A percentile compares a stretch with the other conserved stretches of the same genome.
Evolutionary conservation across 2,329 filamentous ascomycete species (phyloP).

Genomic region (Aspergillus ochraceus): DNA sequence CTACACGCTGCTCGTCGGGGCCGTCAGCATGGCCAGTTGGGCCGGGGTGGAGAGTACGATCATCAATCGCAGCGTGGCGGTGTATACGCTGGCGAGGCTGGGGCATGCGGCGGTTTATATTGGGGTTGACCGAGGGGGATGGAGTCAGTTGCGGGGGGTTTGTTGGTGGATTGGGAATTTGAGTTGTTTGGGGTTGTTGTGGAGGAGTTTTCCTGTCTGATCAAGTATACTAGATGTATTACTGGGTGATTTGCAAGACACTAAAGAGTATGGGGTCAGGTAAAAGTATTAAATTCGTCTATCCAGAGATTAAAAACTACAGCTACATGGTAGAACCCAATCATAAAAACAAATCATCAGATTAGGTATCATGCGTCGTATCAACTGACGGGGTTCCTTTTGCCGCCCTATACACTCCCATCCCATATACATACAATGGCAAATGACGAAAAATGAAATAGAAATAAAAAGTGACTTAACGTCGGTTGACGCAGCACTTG

Average conservation of each 20-base stretch:
- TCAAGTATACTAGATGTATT: too few relatives aligned
- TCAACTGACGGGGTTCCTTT: not conserved
- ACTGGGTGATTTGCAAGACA: too few relatives aligned
- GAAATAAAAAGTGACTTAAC: not conserved
- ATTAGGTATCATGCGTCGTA: not conserved
- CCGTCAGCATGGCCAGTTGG: slow-evolving; percentile 42
- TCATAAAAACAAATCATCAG: not conserved
- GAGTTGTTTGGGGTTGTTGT: slow-evolving; percentile 41
- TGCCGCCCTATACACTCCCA: not conserved
- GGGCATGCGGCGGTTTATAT: slow-evolving; percentile 45
- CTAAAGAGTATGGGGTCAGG: too few relatives aligned
- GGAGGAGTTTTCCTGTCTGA: slow-evolving; percentile 14
- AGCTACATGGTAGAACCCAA: not conserved
- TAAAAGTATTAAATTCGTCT: not conserved
- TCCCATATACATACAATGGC: not conserved
- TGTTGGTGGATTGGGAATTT: slow-evolving; percentile 48
- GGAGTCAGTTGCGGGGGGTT: slow-evolving; percentile 38
- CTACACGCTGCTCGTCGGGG: slow-evolving; percentile 30
- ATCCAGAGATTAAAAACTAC: not conserved
- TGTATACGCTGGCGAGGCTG: slow-evolving; percentile 45
- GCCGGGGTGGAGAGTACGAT: slow-evolving; percentile 36
- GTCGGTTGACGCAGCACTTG: slow-evolving; percentile 70
- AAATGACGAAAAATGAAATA: not conserved
- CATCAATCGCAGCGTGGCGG: slow-evolving; percentile 42
- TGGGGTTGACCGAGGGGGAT: slow-evolving; percentile 34